phyloP scores from a whole-genome alignment of 768 basidiomycete genomes.

The Kwoniella dejecticola region DNA sequence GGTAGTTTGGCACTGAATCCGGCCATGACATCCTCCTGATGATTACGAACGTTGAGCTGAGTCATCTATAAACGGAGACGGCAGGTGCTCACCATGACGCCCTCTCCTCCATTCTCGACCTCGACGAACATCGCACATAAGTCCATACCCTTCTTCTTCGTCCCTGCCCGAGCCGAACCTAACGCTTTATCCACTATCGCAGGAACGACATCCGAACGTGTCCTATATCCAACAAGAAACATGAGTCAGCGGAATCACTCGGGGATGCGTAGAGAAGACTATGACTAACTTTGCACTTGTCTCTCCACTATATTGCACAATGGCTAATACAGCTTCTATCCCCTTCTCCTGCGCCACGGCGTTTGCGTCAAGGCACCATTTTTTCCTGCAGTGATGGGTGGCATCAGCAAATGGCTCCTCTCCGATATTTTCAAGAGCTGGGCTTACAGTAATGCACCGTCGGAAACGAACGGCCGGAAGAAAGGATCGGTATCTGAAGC shows the following conservation, averaged over 20 bases:
- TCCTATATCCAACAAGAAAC: too few species aligned
- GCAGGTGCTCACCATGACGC: slow-evolving; percentile 73
- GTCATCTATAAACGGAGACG: background rate
- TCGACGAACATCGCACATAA: slow-evolving; percentile 87
- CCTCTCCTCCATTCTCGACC: slow-evolving; percentile 83
- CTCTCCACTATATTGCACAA: slow-evolving; percentile 91
- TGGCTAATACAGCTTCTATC: slow-evolving; percentile 78
- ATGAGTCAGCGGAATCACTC: background rate
- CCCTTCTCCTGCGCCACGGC: slow-evolving; percentile 98
- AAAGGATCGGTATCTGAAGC: slow-evolving; percentile 91
- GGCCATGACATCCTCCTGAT: slow-evolving; percentile 73
- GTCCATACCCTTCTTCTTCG: slow-evolving; percentile 83
- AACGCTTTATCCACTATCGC: slow-evolving; percentile 94
- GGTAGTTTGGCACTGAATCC: slow-evolving; percentile 92
- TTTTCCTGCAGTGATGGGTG: slow-evolving; percentile 68
- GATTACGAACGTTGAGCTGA: slow-evolving; percentile 3
- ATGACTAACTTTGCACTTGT: slow-evolving; percentile 64
- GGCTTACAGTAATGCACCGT: slow-evolving; percentile 65
- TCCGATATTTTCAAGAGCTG: too few species aligned
- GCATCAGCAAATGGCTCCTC: too few species aligned
- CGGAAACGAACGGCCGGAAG: slow-evolving; percentile 83
- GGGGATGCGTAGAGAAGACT: background rate
- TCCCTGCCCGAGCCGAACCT: slow-evolving; percentile 85
- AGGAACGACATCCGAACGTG: slow-evolving; percentile 78
- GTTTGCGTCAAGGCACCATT: slow-evolving; percentile 84